Conservation (phyloP, 768 basidiomycete genomes). For the Serendipita indica region DNA sequence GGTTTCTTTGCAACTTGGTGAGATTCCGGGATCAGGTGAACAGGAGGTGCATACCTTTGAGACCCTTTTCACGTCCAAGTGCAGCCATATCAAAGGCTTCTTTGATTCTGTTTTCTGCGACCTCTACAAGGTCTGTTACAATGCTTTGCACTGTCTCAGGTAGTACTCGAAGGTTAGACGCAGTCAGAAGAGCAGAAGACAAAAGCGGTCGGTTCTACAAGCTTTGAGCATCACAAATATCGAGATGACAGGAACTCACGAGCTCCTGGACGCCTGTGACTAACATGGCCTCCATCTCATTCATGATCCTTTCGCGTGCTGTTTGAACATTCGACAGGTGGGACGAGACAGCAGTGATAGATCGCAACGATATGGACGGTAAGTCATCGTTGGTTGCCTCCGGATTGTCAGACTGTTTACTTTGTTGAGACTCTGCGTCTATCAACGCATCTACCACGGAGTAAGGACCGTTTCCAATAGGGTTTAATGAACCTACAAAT, state of each 20-base stretch:
- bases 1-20: constrained; percentile 16
- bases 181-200: constrained; percentile 89
- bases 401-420: neutral
- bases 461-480: neutral
- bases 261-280: constrained; percentile 58
- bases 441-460: constrained; percentile 33
- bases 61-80: constrained; percentile 71
- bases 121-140: constrained; percentile 62
- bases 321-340: constrained; percentile 61
- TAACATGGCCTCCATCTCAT: constrained; percentile 88
- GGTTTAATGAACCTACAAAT: constrained; percentile 40
- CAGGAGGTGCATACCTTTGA: constrained; percentile 41
- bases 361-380: constrained; percentile 43
- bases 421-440: constrained; percentile 24
- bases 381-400: constrained; percentile 6
- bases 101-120: constrained; percentile 67
- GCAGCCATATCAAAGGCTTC: constrained; percentile 74
- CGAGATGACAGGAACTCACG: constrained; percentile 30
- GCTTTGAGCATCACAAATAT: neutral
- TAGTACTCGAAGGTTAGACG: constrained; percentile 78
- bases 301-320: constrained; percentile 51
- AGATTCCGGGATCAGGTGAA: neutral
- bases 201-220: constrained; percentile 75
- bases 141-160: constrained; percentile 71
- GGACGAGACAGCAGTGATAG: constrained; percentile 52